Conservation (phyloP, 257 asterid genomes). For the Gardenia jasminoides region DNA sequence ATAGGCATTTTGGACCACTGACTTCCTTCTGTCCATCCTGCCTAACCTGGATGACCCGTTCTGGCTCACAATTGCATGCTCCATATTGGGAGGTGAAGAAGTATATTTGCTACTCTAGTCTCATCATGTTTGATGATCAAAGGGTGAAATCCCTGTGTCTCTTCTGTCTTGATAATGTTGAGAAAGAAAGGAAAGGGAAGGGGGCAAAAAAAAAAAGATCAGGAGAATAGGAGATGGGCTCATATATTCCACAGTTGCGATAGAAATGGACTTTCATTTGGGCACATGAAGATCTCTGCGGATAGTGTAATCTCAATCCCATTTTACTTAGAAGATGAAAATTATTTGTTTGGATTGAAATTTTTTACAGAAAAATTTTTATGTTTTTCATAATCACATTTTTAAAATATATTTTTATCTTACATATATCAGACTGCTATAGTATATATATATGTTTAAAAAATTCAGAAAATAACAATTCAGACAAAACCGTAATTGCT, state of each 20-base stretch:
- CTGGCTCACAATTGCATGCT: not conserved
- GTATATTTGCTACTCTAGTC: not conserved
- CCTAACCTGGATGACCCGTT: not conserved
- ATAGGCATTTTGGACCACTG: not conserved
- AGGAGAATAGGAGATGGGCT: not conserved
- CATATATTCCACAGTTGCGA: not conserved
- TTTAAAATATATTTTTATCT: no score
- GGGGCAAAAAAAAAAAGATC: no score
- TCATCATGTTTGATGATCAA: not conserved
- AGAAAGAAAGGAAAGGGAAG: not conserved
- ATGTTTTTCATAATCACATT: no score
- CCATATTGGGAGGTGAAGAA: not conserved
- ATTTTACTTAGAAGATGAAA: no score
- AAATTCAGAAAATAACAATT: no score
- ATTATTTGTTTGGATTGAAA: no score
- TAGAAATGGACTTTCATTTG: not conserved
- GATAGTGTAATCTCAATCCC: not conserved
- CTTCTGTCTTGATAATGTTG: not conserved
- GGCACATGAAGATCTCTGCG: not conserved
- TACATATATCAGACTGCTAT: no score
- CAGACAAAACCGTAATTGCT: no score
- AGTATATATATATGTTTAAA: no score
- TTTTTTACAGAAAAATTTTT: no score
- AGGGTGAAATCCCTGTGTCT: not conserved
- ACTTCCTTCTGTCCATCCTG: not conserved